Conservation (phyloP, 2,329 filamentous ascomycete species). For the Colletotrichum paranaense region DNA sequence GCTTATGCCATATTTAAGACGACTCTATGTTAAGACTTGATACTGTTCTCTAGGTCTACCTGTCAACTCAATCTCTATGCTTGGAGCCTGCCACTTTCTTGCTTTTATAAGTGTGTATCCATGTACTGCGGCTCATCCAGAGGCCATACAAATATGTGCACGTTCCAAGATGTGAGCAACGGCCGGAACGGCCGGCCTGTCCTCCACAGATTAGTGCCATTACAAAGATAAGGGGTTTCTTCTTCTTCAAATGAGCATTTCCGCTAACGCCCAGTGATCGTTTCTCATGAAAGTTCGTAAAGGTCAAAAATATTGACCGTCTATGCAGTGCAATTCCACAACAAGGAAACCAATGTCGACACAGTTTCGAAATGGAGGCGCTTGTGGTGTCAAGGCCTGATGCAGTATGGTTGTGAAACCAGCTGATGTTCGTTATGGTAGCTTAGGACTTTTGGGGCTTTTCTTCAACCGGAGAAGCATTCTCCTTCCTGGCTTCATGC, state of each 20-base stretch:
- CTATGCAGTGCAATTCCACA: constrained; percentile 23
- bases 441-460: constrained; percentile 15
- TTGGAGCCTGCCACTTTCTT: background rate
- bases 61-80: constrained; percentile 16
- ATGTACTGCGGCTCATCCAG: background rate
- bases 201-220: background rate
- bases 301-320: constrained; percentile 12
- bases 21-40: background rate
- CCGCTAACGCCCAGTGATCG: constrained; percentile 33
- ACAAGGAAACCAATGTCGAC: background rate
- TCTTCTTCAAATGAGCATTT: background rate
- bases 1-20: background rate
- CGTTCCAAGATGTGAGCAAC: background rate
- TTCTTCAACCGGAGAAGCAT: constrained; percentile 18
- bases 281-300: constrained; percentile 34
- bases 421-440: background rate
- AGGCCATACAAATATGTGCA: constrained; percentile 2
- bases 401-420: background rate
- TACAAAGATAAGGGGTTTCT: background rate
- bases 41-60: constrained; percentile 7
- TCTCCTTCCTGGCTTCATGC: background rate
- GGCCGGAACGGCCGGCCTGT: background rate
- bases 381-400: background rate
- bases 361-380: background rate
- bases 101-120: constrained; percentile 6